Evolutionary conservation across 805 yeast genomes (phyloP).

Genomic region (Zygosaccharomyces siamensis): DNA sequence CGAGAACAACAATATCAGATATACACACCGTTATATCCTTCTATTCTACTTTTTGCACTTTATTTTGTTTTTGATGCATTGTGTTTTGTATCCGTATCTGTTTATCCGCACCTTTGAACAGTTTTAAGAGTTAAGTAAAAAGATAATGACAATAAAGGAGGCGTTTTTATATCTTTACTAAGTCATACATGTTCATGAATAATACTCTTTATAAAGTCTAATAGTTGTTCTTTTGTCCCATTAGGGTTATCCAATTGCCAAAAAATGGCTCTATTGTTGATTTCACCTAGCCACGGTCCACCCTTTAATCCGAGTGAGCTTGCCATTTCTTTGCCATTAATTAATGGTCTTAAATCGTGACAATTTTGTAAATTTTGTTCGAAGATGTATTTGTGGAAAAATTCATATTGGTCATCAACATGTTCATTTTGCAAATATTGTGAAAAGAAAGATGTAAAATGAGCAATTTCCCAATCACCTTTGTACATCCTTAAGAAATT

Average conservation of each 20-base stretch:
- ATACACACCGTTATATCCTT: too few relatives aligned
- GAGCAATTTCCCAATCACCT: constrained; percentile 46
- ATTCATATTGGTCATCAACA: constrained; percentile 31
- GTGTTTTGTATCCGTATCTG: not conserved
- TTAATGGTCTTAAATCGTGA: constrained; percentile 51
- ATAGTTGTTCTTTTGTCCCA: constrained; percentile 49
- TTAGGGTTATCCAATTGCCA: constrained; percentile 80
- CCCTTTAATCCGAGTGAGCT: constrained; percentile 53
- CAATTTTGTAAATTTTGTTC: constrained; percentile 21
- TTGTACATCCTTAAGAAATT: constrained; percentile 50
- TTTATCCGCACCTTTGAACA: not conserved
- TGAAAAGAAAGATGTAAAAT: constrained; percentile 33
- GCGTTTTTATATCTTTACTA: not conserved
- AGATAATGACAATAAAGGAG: not conserved
- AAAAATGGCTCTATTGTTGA: constrained; percentile 50
- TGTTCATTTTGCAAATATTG: constrained; percentile 11
- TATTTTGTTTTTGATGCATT: too few relatives aligned
- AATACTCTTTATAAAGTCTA: constrained; percentile 37
- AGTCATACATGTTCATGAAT: constrained; percentile 19
- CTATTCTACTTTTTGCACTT: too few relatives aligned
- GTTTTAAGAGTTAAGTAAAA: not conserved
- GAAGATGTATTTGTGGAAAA: constrained; percentile 30
- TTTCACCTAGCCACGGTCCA: constrained; percentile 78
- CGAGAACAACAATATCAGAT: too few relatives aligned
- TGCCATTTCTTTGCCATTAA: constrained; percentile 71